Evolutionary conservation across 2,329 filamentous ascomycete species (phyloP).

Genomic region (Coniochaeta pulveracea): DNA sequence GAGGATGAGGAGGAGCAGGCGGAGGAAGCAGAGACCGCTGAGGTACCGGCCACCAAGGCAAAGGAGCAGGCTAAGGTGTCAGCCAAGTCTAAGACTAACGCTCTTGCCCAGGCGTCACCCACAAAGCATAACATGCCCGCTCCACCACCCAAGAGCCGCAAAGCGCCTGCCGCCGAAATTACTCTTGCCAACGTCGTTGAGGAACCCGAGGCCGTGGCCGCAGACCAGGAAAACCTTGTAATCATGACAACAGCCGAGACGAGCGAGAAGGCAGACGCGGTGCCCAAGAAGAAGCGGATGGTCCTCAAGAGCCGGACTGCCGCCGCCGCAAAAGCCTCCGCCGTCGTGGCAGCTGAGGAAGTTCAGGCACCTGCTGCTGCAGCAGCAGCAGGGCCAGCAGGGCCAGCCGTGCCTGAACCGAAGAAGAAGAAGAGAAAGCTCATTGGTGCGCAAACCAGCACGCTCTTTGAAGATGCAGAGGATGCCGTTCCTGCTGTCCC

Average conservation of each 20-base stretch:
- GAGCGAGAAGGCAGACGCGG: slow-evolving; percentile 13
- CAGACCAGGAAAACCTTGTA: slow-evolving; percentile 22
- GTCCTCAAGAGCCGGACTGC: slow-evolving; percentile 2
- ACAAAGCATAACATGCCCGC: slow-evolving; percentile 32
- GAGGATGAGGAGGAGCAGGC: slow-evolving; percentile 13
- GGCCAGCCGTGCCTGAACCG: slow-evolving; percentile 22
- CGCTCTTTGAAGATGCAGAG: slow-evolving; percentile 47
- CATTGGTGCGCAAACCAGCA: slow-evolving; percentile 50
- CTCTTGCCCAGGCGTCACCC: slow-evolving; percentile 30
- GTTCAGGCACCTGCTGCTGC: slow-evolving; percentile 3
- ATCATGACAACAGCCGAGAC: too few species aligned
- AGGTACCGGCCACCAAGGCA: slow-evolving; percentile 8
- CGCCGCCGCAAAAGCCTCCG: slow-evolving; percentile 7
- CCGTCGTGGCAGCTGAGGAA: slow-evolving; percentile 15
- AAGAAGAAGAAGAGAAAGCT: slow-evolving; percentile 67
- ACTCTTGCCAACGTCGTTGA: slow-evolving; percentile 28
- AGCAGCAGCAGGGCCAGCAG: slow-evolving; percentile 7
- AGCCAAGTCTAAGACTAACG: slow-evolving; percentile 32
- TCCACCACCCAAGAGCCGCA: slow-evolving; percentile 10
- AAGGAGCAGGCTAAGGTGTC: slow-evolving; percentile 25
- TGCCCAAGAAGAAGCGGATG: slow-evolving; percentile 20
- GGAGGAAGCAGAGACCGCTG: background rate
- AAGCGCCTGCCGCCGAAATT: slow-evolving; percentile 16
- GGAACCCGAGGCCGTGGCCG: slow-evolving; percentile 16
- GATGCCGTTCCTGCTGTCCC: slow-evolving; percentile 8